Base-by-base conservation (phyloP, 805 yeast species). In the Suhomyces tanzawaensis region DNA sequence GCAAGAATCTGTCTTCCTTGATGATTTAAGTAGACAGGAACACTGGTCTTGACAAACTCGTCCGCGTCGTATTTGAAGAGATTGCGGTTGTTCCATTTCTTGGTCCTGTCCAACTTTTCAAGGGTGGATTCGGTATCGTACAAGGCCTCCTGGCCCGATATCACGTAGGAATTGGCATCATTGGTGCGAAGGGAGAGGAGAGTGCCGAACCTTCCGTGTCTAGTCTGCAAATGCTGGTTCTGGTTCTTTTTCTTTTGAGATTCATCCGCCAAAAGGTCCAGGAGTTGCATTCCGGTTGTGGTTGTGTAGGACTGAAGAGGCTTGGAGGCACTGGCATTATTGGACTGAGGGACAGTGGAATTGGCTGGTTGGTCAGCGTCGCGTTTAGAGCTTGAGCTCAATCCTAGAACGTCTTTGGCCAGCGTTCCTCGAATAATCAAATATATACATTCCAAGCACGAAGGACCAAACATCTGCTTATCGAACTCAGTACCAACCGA, bases 181-280 rank as follows among this genome's bases (percentile, higher is more conserved):
- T 74, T 71, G 14, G 82, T 76, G 42, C 82, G 79, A 21, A 91
- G 69, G 2, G 95, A 81, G 8, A 89, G 60, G 45, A 90, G 65
- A 0, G 97, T 81, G 1, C 99, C 99, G 65, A 91, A 91, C 36
- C 95, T 72, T 2, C 93, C 90, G 55, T 91, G 99, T 32, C 99
- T 73, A 1, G 87, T 72, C 1, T 85, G 74, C 1, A 80, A 66
- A 36, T 69, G 62, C 57, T 72, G 74, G 19, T 69, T 66, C 34
- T 79, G 71, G 23, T 58, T 53, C 28, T 63, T 66, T 41, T 76
- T 77, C 42, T 82, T 55, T 22, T 71, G 69, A 15, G 72, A 68
- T 52, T 91, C 97, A 37, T 72, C 72, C 2, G 67, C 64, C n/a
- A 88, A 64, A 6, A 86, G 55, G 15, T 71, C 75, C 29, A 69